A percentile compares a stretch with the other conserved stretches of the same genome.
Conservation (phyloP, 352 stramenopile genomes). For the Globisporangium iwayamae region DNA sequence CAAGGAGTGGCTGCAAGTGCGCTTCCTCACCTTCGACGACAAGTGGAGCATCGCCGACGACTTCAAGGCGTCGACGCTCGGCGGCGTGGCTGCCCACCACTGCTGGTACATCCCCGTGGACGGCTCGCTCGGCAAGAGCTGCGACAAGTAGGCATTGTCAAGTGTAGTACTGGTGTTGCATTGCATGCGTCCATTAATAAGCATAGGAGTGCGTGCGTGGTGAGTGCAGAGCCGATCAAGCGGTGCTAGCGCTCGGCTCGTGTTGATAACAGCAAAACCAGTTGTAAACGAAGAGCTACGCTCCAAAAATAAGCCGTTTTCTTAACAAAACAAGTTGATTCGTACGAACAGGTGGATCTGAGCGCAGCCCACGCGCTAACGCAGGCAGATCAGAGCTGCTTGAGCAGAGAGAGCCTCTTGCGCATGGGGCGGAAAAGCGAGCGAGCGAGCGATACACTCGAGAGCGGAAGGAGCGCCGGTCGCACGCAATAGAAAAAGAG, state of each 20-base stretch:
- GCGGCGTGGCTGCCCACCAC: conserved; percentile 61
- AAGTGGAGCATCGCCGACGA: conserved; percentile 57
- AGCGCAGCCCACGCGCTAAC: no score
- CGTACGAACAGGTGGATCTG: not conserved
- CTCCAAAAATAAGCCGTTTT: not conserved
- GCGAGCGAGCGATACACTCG: no score
- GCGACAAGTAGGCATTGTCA: conserved; percentile 6
- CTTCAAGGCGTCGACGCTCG: conserved; percentile 40
- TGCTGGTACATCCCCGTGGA: conserved; percentile 72
- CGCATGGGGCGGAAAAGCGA: no score
- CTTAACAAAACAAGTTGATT: conserved; percentile 1
- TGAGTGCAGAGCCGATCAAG: not conserved
- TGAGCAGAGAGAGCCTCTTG: no score
- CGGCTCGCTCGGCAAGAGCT: conserved; percentile 27
- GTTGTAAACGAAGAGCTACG: not conserved
- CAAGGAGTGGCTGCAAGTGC: conserved; percentile 64
- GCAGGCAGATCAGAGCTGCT: no score
- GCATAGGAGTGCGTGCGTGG: no score
- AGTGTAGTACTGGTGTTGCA: not conserved
- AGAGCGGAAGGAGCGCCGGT: no score
- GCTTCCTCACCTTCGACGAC: conserved; percentile 66
- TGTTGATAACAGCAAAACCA: not conserved
- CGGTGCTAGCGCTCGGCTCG: not conserved
- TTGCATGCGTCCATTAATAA: not conserved
- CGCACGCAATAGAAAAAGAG: not conserved